Conservation (phyloP, 345 rosid species). For the Bretschneidera sinensis region DNA sequence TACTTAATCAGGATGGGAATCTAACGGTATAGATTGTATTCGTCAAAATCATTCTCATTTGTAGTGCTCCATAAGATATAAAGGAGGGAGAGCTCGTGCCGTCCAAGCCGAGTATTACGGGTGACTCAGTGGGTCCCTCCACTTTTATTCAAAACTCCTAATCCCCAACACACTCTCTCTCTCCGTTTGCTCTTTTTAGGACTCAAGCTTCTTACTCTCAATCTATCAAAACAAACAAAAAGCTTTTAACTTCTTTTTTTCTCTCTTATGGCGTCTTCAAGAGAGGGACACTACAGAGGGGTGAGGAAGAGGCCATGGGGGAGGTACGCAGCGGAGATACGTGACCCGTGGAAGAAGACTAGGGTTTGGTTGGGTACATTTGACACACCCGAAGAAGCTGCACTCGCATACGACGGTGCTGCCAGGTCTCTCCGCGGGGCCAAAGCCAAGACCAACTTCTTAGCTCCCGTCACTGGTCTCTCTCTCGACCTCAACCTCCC, state of each 20-base stretch:
- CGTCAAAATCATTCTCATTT: too few species aligned
- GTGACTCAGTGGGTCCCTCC: conserved; percentile 49
- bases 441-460: conserved; percentile 92
- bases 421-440: conserved; percentile 88
- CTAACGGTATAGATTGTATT: background rate
- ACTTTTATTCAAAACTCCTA: conserved; percentile 3
- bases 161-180: background rate
- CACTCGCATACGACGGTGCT: conserved; percentile 91
- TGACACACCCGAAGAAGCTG: conserved; percentile 96
- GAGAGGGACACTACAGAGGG: conserved; percentile 85
- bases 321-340: conserved; percentile 91
- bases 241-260: background rate
- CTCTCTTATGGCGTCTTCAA: conserved; percentile 68
- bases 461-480: conserved; percentile 40
- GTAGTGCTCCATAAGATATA: too few species aligned
- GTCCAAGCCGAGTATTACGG: conserved; percentile 70
- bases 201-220: too few species aligned
- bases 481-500: conserved; percentile 69
- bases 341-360: conserved; percentile 96
- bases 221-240: background rate
- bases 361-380: conserved; percentile 96
- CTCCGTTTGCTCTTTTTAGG: background rate
- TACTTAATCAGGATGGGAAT: background rate
- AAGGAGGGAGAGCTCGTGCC: conserved; percentile 21
- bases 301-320: conserved; percentile 99